A percentile compares a stretch with the other conserved stretches of the same genome.
Evolutionary conservation across 768 basidiomycete genomes (phyloP).

Genomic region (Naganishia onofrii): DNA sequence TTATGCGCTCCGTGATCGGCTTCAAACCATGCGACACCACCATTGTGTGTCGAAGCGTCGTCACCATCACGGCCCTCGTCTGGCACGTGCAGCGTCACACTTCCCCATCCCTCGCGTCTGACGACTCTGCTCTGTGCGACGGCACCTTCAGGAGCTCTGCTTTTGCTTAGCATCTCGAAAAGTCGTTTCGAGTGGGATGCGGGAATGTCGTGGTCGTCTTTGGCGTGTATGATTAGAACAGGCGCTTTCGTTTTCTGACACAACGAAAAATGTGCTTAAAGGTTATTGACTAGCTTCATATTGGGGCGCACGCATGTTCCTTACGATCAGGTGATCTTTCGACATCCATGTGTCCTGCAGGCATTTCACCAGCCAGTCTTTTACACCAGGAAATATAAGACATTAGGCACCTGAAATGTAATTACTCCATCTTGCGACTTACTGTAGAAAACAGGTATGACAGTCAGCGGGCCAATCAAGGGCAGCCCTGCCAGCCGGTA

Average conservation of each 20-base stretch:
- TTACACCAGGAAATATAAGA: conserved; percentile 10
- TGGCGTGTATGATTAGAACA: conserved; percentile 70
- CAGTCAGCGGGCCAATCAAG: conserved; percentile 66
- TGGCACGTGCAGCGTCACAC: conserved; percentile 27
- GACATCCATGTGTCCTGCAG: conserved; percentile 18
- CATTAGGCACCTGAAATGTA: too few relatives aligned
- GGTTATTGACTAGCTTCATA: background rate
- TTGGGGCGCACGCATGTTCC: background rate
- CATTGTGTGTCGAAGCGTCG: background rate
- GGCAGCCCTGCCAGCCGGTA: conserved; percentile 56
- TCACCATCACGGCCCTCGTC: background rate
- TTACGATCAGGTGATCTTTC: conserved; percentile 49
- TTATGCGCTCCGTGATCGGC: conserved; percentile 46
- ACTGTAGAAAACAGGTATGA: conserved; percentile 65
- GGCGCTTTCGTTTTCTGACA: conserved; percentile 65
- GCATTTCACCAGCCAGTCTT: conserved; percentile 31
- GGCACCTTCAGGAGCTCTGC: background rate
- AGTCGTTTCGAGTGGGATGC: conserved; percentile 66
- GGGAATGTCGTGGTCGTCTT: conserved; percentile 72
- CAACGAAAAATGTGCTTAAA: background rate
- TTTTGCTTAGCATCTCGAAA: conserved; percentile 61
- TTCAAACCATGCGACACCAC: conserved; percentile 43
- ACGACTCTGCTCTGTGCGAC: background rate
- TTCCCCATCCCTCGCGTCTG: conserved; percentile 38
- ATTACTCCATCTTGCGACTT: conserved; percentile 47